These are phyloP conservation scores for Smallanthus sonchifolius DNA, from an alignment of 129 eudicot species.

Conservation along the genomic window DNA sequence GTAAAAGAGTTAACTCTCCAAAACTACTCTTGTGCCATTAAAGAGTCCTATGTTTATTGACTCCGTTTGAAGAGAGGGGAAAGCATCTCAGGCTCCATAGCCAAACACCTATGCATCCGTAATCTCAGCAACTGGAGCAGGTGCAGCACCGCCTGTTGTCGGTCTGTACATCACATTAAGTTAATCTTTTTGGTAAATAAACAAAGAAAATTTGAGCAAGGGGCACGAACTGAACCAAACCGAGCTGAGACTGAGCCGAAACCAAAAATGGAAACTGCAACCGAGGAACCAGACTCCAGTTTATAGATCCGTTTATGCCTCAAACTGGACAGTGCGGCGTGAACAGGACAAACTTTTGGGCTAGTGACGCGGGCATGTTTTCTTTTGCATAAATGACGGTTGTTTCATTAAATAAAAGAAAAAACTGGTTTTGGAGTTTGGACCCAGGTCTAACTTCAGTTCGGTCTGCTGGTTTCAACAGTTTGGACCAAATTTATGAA, in stretches of 20 bases:
- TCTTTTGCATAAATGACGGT: too few species aligned
- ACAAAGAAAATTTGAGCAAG: too few species aligned
- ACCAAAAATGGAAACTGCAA: neutral
- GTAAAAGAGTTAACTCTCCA: slow-evolving; percentile 21
- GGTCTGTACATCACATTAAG: slow-evolving; percentile 50
- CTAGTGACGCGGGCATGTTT: too few species aligned
- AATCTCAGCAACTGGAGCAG: slow-evolving; percentile 42
- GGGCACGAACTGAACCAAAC: neutral
- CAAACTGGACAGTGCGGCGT: too few species aligned
- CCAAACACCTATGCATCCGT: slow-evolving; percentile 38
- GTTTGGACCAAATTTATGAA: slow-evolving; percentile 6
- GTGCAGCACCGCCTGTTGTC: slow-evolving; percentile 91
- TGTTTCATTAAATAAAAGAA: too few species aligned
- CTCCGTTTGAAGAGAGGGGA: slow-evolving; percentile 7
- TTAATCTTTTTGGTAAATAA: slow-evolving; percentile 6
- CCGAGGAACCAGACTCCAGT: neutral
- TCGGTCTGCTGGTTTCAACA: too few species aligned
- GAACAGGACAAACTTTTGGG: too few species aligned
- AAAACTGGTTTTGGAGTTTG: too few species aligned
- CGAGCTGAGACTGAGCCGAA: neutral
- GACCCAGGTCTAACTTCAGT: neutral
- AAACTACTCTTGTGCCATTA: slow-evolving; percentile 18
- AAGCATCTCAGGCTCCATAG: slow-evolving; percentile 11
- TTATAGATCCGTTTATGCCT: too few species aligned
- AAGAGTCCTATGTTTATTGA: slow-evolving; percentile 30